Conservation (phyloP, 306 rosid genomes). For the Vigna unguiculata region DNA sequence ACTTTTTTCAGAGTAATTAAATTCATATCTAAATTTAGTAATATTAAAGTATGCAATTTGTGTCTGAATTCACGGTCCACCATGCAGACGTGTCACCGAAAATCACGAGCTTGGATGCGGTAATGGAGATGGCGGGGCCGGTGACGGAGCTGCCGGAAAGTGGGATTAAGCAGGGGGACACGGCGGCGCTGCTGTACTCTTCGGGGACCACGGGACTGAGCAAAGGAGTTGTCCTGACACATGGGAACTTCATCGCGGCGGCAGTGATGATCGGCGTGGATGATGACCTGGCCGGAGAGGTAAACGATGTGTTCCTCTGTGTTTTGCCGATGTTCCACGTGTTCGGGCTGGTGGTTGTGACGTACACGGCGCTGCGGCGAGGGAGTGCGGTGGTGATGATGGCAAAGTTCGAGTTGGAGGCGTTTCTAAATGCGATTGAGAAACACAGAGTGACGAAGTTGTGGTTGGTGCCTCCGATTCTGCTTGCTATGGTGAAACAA, state of each 20-base stretch:
- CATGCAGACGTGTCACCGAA: slow-evolving; percentile 4
- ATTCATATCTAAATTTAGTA: too few species aligned
- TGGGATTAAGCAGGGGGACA: slow-evolving; percentile 60
- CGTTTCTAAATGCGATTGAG: slow-evolving; percentile 60
- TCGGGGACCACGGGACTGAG: slow-evolving; percentile 83
- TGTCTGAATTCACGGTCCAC: too few species aligned
- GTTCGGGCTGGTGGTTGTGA: slow-evolving; percentile 59
- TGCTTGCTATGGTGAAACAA: slow-evolving; percentile 79
- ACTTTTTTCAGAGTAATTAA: too few species aligned
- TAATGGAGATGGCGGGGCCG: slow-evolving; percentile 40
- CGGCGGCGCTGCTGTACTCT: slow-evolving; percentile 75
- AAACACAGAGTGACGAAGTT: slow-evolving; percentile 66
- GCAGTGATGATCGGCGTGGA: slow-evolving; percentile 63
- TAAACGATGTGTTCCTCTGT: slow-evolving; percentile 56
- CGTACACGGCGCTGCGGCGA: slow-evolving; percentile 59
- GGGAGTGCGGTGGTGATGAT: slow-evolving; percentile 66
- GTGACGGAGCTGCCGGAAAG: slow-evolving; percentile 56
- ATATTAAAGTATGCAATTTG: too few species aligned
- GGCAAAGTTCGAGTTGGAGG: slow-evolving; percentile 65
- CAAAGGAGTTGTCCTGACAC: slow-evolving; percentile 77
- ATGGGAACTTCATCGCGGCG: slow-evolving; percentile 67
- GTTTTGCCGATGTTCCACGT: slow-evolving; percentile 84
- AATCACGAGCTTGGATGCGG: slow-evolving; percentile 44
- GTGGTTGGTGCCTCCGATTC: slow-evolving; percentile 87
- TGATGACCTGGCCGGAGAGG: slow-evolving; percentile 49